These are phyloP conservation scores for Scalesia atractyloides DNA, from an alignment of 129 eudicot species.

Conservation along the genomic window DNA sequence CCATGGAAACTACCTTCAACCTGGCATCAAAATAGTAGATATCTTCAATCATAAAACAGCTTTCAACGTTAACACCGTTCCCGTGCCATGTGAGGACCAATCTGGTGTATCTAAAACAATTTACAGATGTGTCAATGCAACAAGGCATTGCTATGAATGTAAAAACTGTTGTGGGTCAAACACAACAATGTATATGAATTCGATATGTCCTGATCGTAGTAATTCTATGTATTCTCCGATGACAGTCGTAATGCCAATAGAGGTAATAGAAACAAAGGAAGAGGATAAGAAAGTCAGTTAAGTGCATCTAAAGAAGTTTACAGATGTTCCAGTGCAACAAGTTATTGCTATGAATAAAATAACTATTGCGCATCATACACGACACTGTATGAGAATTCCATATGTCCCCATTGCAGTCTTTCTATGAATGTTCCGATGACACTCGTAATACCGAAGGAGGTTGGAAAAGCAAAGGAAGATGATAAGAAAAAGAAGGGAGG, in stretches of 20 bases:
- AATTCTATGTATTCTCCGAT: background rate
- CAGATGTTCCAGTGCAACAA: background rate
- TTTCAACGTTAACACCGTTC: background rate
- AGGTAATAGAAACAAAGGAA: background rate
- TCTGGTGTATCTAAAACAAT: slow-evolving; percentile 5
- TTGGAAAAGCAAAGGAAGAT: background rate
- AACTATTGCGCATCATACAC: too few species aligned
- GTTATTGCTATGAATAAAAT: background rate
- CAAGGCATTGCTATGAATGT: too few species aligned
- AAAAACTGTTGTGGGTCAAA: too few species aligned
- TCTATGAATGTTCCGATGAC: background rate
- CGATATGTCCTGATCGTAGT: background rate
- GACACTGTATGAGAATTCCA: background rate
- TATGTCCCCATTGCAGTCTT: background rate
- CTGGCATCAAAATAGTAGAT: background rate
- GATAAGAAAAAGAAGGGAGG: background rate
- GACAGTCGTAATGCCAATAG: background rate
- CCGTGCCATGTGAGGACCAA: background rate
- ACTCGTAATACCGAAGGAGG: background rate
- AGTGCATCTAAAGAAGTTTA: background rate
- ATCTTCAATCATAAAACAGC: background rate
- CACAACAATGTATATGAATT: background rate
- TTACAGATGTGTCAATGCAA: background rate
- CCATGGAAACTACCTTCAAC: slow-evolving; percentile 4
- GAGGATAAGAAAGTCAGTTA: background rate